phyloP scores from a whole-genome alignment of 2,329 filamentous ascomycete genomes.

The Emydomyces testavorans region DNA sequence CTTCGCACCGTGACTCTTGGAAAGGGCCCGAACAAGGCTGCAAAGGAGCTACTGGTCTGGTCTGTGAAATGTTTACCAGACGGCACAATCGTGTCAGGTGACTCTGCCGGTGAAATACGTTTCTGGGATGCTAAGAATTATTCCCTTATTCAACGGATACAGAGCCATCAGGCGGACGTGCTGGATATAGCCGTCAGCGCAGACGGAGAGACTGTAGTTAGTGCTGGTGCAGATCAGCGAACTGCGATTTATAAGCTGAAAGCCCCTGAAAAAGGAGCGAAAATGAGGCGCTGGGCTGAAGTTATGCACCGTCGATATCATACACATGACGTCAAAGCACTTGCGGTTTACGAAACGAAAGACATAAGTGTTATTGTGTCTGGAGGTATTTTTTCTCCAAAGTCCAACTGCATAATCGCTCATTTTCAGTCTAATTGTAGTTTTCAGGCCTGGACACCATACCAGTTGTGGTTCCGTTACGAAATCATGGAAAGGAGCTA shows the following conservation, averaged over 20 bases:
- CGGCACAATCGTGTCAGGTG: slow-evolving; percentile 85
- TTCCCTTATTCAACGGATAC: slow-evolving; percentile 72
- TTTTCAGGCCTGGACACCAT: slow-evolving; percentile 66
- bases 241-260: slow-evolving; percentile 69
- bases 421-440: slow-evolving; percentile 7
- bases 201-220: slow-evolving; percentile 72
- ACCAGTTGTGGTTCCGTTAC: slow-evolving; percentile 70
- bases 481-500: slow-evolving; percentile 64
- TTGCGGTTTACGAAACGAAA: slow-evolving; percentile 77
- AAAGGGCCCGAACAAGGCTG: slow-evolving; percentile 60
- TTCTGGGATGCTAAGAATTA: slow-evolving; percentile 93
- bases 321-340: slow-evolving; percentile 85
- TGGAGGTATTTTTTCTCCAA: slow-evolving; percentile 51
- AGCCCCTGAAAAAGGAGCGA: slow-evolving; percentile 39
- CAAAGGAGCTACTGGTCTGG: slow-evolving; percentile 85
- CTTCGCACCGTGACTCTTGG: slow-evolving; percentile 78
- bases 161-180: slow-evolving; percentile 80
- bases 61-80: slow-evolving; percentile 76
- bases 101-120: slow-evolving; percentile 84
- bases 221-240: slow-evolving; percentile 80
- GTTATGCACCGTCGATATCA: slow-evolving; percentile 79
- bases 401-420: slow-evolving; percentile 19
- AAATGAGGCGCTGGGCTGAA: slow-evolving; percentile 63
- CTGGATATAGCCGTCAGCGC: slow-evolving; percentile 72
- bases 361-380: slow-evolving; percentile 79